Conservation (phyloP, 805 yeast genomes). For the Teunomyces lycoperdinae region DNA sequence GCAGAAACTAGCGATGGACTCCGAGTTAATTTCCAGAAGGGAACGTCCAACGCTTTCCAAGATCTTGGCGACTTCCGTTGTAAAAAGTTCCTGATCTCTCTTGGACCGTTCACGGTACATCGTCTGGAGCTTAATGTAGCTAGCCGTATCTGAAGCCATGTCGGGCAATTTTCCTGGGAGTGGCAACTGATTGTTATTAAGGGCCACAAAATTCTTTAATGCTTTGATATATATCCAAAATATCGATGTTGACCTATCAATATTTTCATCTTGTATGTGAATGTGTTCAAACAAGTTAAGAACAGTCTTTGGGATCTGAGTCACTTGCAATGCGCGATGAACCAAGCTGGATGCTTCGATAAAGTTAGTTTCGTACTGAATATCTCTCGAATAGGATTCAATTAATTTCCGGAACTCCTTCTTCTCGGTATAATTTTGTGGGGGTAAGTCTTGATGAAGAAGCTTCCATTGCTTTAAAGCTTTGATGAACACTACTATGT, state of each 20-base stretch:
- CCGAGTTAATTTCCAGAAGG: conserved; percentile 27
- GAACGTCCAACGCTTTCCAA: conserved; percentile 25
- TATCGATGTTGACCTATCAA: conserved; percentile 18
- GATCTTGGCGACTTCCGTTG: conserved; percentile 28
- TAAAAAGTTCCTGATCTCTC: conserved; percentile 44
- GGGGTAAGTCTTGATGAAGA: conserved; percentile 27
- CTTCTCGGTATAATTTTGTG: conserved; percentile 40
- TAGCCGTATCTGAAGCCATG: conserved; percentile 75
- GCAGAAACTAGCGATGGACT: conserved; percentile 50
- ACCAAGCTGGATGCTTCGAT: conserved; percentile 35
- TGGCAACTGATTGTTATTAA: conserved; percentile 50
- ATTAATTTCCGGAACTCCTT: conserved; percentile 36
- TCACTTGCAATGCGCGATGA: conserved; percentile 37
- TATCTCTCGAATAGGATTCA: conserved; percentile 39
- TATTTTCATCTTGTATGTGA: conserved; percentile 14
- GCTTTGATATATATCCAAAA: conserved; percentile 69
- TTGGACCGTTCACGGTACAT: conserved; percentile 57
- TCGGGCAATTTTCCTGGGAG: conserved; percentile 77
- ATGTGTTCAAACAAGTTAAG: conserved; percentile 21
- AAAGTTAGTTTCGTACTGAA: conserved; percentile 50
- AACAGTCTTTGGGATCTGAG: conserved; percentile 31
- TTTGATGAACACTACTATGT: conserved; percentile 56
- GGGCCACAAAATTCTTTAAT: conserved; percentile 45
- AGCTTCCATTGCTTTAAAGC: conserved; percentile 45
- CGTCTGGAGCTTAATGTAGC: conserved; percentile 55